These are phyloP conservation scores for Endogone sp. DNA, from an alignment of 192 early-diverging fungal species.

Conservation along the genomic window DNA sequence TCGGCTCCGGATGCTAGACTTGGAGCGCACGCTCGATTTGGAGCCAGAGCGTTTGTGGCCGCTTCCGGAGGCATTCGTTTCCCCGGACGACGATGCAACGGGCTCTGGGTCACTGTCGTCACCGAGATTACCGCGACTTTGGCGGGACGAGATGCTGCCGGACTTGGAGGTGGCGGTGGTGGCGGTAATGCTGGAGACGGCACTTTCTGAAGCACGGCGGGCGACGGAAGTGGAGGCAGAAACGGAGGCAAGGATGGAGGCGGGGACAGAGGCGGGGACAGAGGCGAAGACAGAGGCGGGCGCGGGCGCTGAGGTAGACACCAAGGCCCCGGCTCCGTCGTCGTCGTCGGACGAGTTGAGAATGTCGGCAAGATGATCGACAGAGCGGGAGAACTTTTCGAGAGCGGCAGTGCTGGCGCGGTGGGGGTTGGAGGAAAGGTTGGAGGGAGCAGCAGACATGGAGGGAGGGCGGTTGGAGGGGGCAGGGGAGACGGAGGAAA, in stretches of 20 bases:
- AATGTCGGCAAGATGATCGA: neutral
- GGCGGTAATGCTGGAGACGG: neutral
- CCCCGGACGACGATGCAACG: neutral
- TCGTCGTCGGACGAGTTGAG: neutral
- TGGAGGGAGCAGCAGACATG: no score
- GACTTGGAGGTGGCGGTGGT: neutral
- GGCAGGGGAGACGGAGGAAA: no score
- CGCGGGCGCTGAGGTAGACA: no score
- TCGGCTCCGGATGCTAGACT: neutral
- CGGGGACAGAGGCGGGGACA: no score
- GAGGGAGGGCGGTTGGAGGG: no score
- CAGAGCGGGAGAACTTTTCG: neutral
- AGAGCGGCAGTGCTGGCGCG: neutral
- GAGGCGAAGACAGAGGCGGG: no score
- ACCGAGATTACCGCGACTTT: neutral
- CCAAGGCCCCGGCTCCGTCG: no score
- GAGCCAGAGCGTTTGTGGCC: neutral
- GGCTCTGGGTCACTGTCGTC: neutral
- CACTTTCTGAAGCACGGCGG: neutral
- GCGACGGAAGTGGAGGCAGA: neutral
- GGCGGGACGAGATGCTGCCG: neutral
- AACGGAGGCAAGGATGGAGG: no score
- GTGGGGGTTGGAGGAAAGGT: no score
- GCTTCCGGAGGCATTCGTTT: neutral
- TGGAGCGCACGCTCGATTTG: neutral